Evolutionary conservation across 2,329 filamentous ascomycete genomes (phyloP), one percentile per base, ranked within the genome.

Genomic region (Arthroderma sp.): DNA sequence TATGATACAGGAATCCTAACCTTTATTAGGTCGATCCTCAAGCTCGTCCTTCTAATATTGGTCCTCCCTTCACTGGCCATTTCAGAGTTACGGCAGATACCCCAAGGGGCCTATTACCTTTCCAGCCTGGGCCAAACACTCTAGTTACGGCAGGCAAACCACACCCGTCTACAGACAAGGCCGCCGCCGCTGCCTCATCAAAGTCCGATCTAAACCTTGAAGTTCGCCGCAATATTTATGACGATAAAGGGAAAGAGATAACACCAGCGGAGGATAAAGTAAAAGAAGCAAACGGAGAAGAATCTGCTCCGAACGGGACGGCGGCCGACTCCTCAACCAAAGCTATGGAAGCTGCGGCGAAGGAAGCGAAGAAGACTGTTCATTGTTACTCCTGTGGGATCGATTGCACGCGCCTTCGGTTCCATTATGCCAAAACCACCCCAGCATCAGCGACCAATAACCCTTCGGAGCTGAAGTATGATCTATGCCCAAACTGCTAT

Each of bases 21-120:
- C 47, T 29, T 49, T 34, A 39, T 38, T 51, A 96, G 89, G 89
- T 98, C 58, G 91, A 98, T 66, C 86, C 89, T 29, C 89, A 95
- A 60, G 88, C 91, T 53, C 78, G 91, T 47, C 91, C 91, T 6
- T 95, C 91, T 1, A 91, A 88, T 62, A 89, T 96, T 54, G 89
- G 89, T 1, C 89, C 91, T 3, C 91, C 91, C 5, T 96, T 95
- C 58, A 98, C 91, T 3, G 91, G 91, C 34, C 91, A 98, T 63
- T 98, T 98, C 75, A 83, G 86, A 62, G 82, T 96, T 50, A 89
- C 89, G 46, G 91, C 87, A 58, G 91, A 98, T 62, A 98, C 91
- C 0, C 91, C 91, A 43, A 81, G 91, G 48, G 91, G 91, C 33
- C 75, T 98, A 42, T 89, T 96, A 63, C 84, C 89, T 27, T 94